Evolutionary conservation across 2,329 filamentous ascomycete species (phyloP), one percentile per base, ranked within the genome.

Genomic region (Diaporthe vexans): DNA sequence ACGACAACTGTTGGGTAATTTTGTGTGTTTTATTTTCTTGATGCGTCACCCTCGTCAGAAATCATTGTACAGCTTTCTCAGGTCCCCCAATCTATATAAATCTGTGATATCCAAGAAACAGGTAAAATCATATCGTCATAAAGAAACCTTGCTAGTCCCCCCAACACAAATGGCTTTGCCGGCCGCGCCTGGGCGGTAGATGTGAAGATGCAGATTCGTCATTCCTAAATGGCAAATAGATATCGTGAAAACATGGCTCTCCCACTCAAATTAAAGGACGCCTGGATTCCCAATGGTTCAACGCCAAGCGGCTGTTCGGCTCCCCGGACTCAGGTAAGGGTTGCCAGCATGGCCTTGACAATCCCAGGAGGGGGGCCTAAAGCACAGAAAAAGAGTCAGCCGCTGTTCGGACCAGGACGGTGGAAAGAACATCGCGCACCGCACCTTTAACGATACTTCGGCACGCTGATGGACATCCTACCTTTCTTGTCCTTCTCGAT

Each of bases 401-500:
- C 51, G 56, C 24, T 58, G n/a, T 33, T 71, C 59, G 43, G n/a
- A 21, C 7, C 26, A 24, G 40, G 71, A 77, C 57, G 58, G 58
- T 73, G 56, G 54, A 35, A 73, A 73, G 75, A 76, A 76, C 76
- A 77, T 77, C 77, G 78, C 75, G 79, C 79, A 79, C 83, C 87
- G 82, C 85, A 88, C 86, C 86, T 88, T 88, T 85, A 89, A 84
- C 87, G 90, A 84, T 91, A 89, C 86, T 92, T 91, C 81, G 93
- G 94, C 84, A 94, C 90, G 87, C 93, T 94, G 86, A 95, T 92
- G 88, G 92, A 91, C 91, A 97, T 92, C 94, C 93, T 97, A 97
- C 95, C 95, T 95, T 94, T 97, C 88, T 93, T 93, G 86, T 98
- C 95, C 88, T 94, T 95, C 85, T 95, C 94, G 79, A 98, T 91